phyloP scores from a whole-genome alignment of 2,329 filamentous ascomycete genomes.

The Tolypocladium inflatum region DNA sequence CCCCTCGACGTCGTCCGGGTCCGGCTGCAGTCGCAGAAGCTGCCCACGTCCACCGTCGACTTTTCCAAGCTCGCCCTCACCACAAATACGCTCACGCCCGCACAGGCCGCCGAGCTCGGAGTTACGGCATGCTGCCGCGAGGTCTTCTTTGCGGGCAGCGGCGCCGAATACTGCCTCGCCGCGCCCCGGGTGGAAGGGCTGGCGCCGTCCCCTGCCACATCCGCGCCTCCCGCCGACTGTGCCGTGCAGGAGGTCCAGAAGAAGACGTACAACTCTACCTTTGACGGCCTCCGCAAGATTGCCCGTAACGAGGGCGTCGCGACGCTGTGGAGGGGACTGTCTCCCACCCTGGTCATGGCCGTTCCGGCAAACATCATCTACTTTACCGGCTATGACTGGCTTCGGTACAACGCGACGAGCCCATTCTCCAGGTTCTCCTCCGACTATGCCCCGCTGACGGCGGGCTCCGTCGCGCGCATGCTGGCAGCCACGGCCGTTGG shows the following conservation, averaged over 20 bases:
- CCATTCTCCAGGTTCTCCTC: slow-evolving; percentile 60
- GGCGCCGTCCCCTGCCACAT: slow-evolving; percentile 32
- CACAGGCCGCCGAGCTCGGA: slow-evolving; percentile 72
- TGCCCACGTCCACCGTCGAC: slow-evolving; percentile 38
- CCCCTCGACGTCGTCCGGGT: slow-evolving; percentile 95
- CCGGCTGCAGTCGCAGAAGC: slow-evolving; percentile 75
- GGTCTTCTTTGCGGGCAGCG: slow-evolving; percentile 92
- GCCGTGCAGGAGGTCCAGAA: slow-evolving; percentile 81
- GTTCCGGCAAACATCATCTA: slow-evolving; percentile 96
- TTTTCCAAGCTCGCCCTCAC: slow-evolving; percentile 47
- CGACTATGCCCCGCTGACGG: slow-evolving; percentile 67
- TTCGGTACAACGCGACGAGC: slow-evolving; percentile 64
- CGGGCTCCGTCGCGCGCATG: slow-evolving; percentile 68
- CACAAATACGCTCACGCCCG: slow-evolving; percentile 51
- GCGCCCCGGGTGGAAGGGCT: slow-evolving; percentile 43
- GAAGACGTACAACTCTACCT: slow-evolving; percentile 77
- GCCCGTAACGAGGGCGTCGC: slow-evolving; percentile 81
- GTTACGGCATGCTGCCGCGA: slow-evolving; percentile 93
- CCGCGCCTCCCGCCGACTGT: slow-evolving; percentile 53
- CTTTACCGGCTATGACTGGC: slow-evolving; percentile 95
- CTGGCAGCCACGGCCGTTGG: slow-evolving; percentile 75
- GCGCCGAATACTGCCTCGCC: slow-evolving; percentile 72
- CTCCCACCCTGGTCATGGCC: slow-evolving; percentile 90
- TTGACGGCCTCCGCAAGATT: slow-evolving; percentile 90
- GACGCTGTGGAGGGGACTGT: slow-evolving; percentile 86